Conservation (phyloP, 225 moss, liverwort and hornwort species). For the Pleurozium schreberi region DNA sequence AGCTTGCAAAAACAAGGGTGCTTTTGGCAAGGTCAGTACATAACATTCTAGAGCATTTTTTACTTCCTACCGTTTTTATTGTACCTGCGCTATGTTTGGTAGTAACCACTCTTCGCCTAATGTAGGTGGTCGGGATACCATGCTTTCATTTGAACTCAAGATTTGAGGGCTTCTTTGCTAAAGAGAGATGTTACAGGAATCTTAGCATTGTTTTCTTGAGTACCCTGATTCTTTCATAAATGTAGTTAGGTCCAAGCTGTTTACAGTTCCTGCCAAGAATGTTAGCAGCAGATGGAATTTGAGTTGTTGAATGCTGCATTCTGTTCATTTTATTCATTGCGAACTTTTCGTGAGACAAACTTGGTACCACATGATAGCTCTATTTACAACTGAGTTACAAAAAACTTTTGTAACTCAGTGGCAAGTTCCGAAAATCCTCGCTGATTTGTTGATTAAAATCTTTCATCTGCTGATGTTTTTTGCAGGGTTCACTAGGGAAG, state of each 20-base stretch:
- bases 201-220: background rate
- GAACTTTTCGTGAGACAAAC: background rate
- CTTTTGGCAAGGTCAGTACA: conserved; percentile 80
- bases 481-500: conserved; percentile 89
- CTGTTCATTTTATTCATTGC: background rate
- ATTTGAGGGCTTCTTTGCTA: background rate
- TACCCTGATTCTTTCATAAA: background rate
- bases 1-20: conserved; percentile 95
- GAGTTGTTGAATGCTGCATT: background rate
- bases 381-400: background rate
- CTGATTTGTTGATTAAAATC: background rate
- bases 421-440: background rate
- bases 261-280: background rate
- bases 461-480: background rate
- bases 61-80: background rate
- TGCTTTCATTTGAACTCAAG: background rate
- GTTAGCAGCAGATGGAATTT: background rate
- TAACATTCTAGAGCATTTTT: background rate
- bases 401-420: no score
- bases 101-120: background rate
- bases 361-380: background rate
- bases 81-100: background rate
- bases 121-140: background rate
- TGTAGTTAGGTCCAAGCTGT: background rate
- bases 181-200: background rate